A percentile compares a stretch with the other conserved stretches of the same genome.
Conservation (phyloP, 495 filamentous ascomycete genomes). For the Aspergillus heteromorphus region DNA sequence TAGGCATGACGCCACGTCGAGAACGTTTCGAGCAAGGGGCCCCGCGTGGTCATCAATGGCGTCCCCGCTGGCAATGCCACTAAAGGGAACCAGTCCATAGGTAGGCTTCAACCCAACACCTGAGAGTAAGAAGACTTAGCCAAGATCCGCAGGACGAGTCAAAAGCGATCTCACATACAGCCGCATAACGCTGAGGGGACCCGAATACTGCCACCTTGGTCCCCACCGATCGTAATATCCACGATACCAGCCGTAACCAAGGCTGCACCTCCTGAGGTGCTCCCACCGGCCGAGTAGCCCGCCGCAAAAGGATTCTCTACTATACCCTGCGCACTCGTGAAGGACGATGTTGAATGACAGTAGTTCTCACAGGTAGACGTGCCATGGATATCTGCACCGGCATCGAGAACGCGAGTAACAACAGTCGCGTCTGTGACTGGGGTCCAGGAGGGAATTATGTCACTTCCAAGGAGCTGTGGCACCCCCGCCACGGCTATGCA, state of each 20-base stretch:
- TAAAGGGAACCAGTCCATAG: slow-evolving; percentile 48
- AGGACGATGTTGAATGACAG: slow-evolving; percentile 38
- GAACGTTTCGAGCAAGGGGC: slow-evolving; percentile 43
- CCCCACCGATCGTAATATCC: slow-evolving; percentile 53
- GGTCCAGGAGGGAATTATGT: slow-evolving; percentile 34
- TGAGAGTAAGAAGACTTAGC: slow-evolving; percentile 12
- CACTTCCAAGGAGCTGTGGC: slow-evolving; percentile 32
- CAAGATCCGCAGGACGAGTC: background rate
- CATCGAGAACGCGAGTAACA: slow-evolving; percentile 42
- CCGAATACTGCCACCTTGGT: slow-evolving; percentile 58
- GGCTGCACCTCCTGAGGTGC: slow-evolving; percentile 50
- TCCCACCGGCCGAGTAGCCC: slow-evolving; percentile 52
- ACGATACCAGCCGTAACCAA: slow-evolving; percentile 46
- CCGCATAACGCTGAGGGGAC: slow-evolving; percentile 49
- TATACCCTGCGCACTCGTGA: slow-evolving; percentile 44
- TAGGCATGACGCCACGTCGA: slow-evolving; percentile 47
- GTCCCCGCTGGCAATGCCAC: slow-evolving; percentile 41
- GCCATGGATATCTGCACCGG: slow-evolving; percentile 37
- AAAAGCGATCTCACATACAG: slow-evolving; percentile 14
- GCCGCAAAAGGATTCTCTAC: slow-evolving; percentile 45
- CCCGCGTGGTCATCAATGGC: slow-evolving; percentile 44
- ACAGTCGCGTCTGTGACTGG: slow-evolving; percentile 41
- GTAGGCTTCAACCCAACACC: slow-evolving; percentile 46
- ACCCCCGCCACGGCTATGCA: slow-evolving; percentile 37
- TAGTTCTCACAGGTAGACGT: slow-evolving; percentile 45